Conservation (phyloP, 1,284 basidiomycete species). For the Moniliella sp. region DNA sequence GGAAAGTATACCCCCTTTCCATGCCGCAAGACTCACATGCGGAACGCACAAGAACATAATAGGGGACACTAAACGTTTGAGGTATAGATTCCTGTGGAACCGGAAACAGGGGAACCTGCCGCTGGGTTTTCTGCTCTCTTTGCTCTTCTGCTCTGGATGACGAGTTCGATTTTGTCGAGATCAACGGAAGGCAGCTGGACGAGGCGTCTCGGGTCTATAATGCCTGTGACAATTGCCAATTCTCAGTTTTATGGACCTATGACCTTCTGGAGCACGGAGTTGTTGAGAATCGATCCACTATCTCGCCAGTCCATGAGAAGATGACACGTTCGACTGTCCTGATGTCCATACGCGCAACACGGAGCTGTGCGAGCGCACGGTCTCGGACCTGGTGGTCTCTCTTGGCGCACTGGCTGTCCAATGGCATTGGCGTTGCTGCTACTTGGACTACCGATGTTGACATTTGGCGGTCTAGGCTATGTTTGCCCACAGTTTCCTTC, state of each 20-base stretch:
- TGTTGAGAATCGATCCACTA: conserved; percentile 31
- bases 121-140: conserved; percentile 61
- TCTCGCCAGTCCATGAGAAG: conserved; percentile 20
- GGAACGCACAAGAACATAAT: conserved; percentile 69
- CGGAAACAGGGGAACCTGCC: conserved; percentile 78
- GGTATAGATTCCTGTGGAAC: conserved; percentile 67
- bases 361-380: conserved; percentile 66
- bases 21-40: conserved; percentile 61
- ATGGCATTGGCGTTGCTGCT: conserved; percentile 4
- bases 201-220: conserved; percentile 25
- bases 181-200: conserved; percentile 61
- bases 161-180: conserved; percentile 77
- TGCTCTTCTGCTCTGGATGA: conserved; percentile 50
- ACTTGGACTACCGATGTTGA: neutral
- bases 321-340: conserved; percentile 49
- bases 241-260: conserved; percentile 66
- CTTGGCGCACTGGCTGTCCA: conserved; percentile 15
- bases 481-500: neutral
- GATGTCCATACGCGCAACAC: conserved; percentile 58
- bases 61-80: conserved; percentile 89
- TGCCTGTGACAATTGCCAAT: conserved; percentile 48
- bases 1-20: conserved; percentile 77
- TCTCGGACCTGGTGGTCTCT: conserved; percentile 46
- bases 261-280: conserved; percentile 75
- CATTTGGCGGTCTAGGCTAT: neutral